These are phyloP conservation scores for Colletotrichum liaoningense DNA, from an alignment of 2,329 filamentous ascomycete species.

Conservation along the genomic window DNA sequence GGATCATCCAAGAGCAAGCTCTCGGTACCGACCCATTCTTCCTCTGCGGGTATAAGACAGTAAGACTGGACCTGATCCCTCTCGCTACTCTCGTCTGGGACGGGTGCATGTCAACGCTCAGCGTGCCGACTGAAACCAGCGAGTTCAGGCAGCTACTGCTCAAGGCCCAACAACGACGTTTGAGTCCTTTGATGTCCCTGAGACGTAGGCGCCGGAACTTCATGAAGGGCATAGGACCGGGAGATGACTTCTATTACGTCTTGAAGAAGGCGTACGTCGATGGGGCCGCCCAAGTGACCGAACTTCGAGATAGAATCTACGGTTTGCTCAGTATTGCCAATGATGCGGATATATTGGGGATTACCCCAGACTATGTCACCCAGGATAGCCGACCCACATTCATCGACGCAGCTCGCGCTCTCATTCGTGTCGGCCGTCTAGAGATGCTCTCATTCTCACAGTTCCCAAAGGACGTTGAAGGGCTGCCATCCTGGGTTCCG, in stretches of 20 bases:
- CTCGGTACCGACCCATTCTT: constrained; percentile 41
- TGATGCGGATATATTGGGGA: constrained; percentile 4
- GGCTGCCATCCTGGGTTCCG: constrained; percentile 50
- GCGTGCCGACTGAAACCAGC: neutral
- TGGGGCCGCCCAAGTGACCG: constrained; percentile 34
- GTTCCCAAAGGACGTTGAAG: constrained; percentile 20
- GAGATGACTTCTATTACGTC: constrained; percentile 36
- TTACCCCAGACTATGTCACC: constrained; percentile 19
- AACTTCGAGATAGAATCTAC: constrained; percentile 40
- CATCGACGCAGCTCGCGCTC: constrained; percentile 12
- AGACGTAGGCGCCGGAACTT: constrained; percentile 22
- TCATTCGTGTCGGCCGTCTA: constrained; percentile 16
- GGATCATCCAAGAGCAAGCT: constrained; percentile 44
- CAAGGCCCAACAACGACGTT: neutral
- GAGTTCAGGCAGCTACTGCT: neutral
- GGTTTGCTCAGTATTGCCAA: constrained; percentile 39
- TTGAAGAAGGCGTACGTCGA: constrained; percentile 37
- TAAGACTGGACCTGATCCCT: constrained; percentile 44
- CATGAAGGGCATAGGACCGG: constrained; percentile 34
- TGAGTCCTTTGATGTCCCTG: neutral
- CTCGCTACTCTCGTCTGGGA: constrained; percentile 36
- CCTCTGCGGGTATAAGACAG: constrained; percentile 40
- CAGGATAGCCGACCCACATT: constrained; percentile 9
- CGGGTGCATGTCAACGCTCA: constrained; percentile 15
- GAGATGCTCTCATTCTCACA: constrained; percentile 29